Conservation (phyloP, 139 green algal genomes). For the Picochlorum sp. region DNA sequence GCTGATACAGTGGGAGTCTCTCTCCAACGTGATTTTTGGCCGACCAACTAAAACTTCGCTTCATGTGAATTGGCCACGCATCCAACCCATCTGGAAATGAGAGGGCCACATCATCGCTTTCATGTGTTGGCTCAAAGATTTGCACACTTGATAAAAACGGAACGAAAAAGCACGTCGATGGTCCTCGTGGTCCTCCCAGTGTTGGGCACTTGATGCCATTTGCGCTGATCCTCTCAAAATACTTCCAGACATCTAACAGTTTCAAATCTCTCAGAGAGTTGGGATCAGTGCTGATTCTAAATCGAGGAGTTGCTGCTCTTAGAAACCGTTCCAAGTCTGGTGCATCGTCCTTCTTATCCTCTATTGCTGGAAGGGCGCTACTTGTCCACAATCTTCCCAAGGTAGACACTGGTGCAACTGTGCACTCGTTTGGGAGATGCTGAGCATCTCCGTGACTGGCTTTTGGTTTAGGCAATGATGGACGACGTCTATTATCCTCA, state of each 20-base stretch:
- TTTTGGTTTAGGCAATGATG: no score
- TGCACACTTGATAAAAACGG: slow-evolving; percentile 71
- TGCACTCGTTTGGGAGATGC: neutral
- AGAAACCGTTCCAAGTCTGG: slow-evolving; percentile 33
- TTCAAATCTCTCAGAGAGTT: slow-evolving; percentile 2
- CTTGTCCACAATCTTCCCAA: neutral
- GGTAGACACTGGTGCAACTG: slow-evolving; percentile 6
- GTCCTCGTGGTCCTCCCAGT: slow-evolving; percentile 40
- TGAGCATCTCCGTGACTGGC: no score
- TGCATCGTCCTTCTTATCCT: slow-evolving; percentile 8
- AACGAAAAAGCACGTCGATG: slow-evolving; percentile 60
- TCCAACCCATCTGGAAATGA: slow-evolving; percentile 25
- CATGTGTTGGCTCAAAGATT: slow-evolving; percentile 36
- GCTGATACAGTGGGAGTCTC: slow-evolving; percentile 48
- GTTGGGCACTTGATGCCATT: slow-evolving; percentile 37
- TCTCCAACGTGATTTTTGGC: slow-evolving; percentile 59
- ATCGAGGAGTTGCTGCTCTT: slow-evolving; percentile 16
- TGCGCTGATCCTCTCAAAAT: slow-evolving; percentile 40
- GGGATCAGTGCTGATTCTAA: slow-evolving; percentile 3
- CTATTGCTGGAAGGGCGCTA: slow-evolving; percentile 6
- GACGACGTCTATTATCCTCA: no score
- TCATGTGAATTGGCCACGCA: slow-evolving; percentile 55
- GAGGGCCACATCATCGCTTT: slow-evolving; percentile 2
- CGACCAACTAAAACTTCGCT: slow-evolving; percentile 51
- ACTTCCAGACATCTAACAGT: slow-evolving; percentile 47